Evolutionary conservation across 1,139 yeast species (phyloP).

Genomic region (Kazachstania sp.): DNA sequence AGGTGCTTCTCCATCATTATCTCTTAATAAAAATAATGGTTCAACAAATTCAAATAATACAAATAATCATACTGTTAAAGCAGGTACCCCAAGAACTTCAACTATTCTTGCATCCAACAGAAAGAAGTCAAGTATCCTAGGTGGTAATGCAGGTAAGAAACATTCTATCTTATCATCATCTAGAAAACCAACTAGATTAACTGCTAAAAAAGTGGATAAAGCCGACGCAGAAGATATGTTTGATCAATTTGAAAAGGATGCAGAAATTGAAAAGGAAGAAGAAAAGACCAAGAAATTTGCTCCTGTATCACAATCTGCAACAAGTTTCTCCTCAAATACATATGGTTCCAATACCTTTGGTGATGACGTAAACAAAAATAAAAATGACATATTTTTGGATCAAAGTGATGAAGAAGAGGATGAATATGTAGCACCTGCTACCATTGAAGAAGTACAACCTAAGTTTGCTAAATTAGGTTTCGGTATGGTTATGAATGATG

Average conservation of each 20-base stretch:
- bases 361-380: conserved; percentile 5
- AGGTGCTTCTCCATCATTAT: conserved; percentile 15
- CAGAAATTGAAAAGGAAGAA: conserved; percentile 55
- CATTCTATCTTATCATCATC: conserved; percentile 30
- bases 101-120: conserved; percentile 21
- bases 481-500: conserved; percentile 64
- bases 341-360: conserved; percentile 8
- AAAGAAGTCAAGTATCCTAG: conserved; percentile 16
- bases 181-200: conserved; percentile 45
- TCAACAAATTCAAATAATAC: conserved; percentile 2
- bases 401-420: conserved; percentile 8
- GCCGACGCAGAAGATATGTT: conserved; percentile 64
- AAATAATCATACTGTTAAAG: background rate
- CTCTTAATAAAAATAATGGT: conserved; percentile 8
- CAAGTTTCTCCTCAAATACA: conserved; percentile 8
- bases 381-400: conserved; percentile 8
- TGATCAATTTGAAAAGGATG: conserved; percentile 83
- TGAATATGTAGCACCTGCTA: conserved; percentile 20
- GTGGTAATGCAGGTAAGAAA: conserved; percentile 18
- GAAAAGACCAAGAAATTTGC: conserved; percentile 11
- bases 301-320: conserved; percentile 3
- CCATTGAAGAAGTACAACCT: conserved; percentile 53
- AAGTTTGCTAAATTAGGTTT: conserved; percentile 74
- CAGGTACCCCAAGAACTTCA: conserved; percentile 10
- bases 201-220: conserved; percentile 40